These are phyloP conservation scores for Blastobotrys arbuscula DNA, from an alignment of 1,139 yeast genomes.

Conservation along the genomic window DNA sequence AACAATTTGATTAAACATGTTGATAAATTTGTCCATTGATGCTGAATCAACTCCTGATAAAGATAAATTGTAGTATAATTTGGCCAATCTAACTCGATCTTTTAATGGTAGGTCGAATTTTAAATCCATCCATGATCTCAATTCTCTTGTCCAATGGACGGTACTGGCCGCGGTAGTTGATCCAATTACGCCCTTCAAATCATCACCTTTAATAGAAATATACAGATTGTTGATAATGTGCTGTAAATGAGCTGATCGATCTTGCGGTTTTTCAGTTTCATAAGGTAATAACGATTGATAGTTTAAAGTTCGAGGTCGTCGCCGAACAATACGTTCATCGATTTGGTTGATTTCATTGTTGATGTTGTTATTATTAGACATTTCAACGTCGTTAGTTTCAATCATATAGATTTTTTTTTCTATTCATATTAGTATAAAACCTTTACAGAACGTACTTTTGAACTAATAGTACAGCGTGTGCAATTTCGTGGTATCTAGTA, in stretches of 20 bases:
- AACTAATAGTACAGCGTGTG: too few species aligned
- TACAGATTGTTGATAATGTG: conserved; percentile 76
- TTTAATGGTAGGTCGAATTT: conserved; percentile 75
- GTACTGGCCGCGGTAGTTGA: conserved; percentile 73
- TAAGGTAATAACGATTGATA: conserved; percentile 71
- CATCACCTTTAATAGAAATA: conserved; percentile 70
- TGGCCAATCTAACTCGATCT: conserved; percentile 56
- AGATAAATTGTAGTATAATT: conserved; percentile 67
- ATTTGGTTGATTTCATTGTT: neutral
- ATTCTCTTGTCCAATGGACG: conserved; percentile 84
- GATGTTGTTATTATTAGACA: neutral
- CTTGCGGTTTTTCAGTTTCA: conserved; percentile 59
- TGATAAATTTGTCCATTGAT: conserved; percentile 57
- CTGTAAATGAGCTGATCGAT: conserved; percentile 68
- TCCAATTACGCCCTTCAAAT: conserved; percentile 66
- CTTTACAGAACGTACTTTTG: too few species aligned
- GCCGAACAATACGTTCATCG: neutral
- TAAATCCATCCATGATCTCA: conserved; percentile 72
- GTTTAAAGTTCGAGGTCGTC: conserved; percentile 46
- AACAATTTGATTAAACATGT: conserved; percentile 52
- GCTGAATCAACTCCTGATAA: conserved; percentile 71
- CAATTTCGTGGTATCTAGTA: too few species aligned
- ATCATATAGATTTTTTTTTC: too few species aligned
- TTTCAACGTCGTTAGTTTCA: neutral
- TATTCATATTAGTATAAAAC: too few species aligned